Evolutionary conservation across 148 eudicot genomes (phyloP), one percentile per base, ranked within the genome.

Genomic region (Linanthus parryae): DNA sequence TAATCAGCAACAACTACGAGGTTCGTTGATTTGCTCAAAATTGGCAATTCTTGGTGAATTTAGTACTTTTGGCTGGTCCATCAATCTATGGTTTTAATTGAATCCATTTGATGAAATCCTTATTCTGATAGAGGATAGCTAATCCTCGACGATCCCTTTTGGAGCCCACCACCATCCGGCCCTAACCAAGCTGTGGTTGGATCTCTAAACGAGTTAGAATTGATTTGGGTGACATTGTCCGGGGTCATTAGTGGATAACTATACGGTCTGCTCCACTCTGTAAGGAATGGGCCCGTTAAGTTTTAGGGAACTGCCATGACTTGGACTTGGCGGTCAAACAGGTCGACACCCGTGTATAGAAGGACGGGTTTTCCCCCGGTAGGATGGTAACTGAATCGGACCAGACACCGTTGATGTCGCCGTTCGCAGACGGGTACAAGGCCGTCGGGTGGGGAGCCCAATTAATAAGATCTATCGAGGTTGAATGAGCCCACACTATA

Each of bases 401-500:
- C 80, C 80, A 88, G 55, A 82, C 69, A 1, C 94, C 89, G 10
- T 82, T 68, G 51, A 67, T 59, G 53, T 84, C 87, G 10, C 57
- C 58, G 2, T 54, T 52, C 11, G 46, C 36, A 3, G 72, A 35
- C 1, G 84, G 89, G 14, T n/a, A 23, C 37, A 88, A 42, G n/a
- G 86, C 81, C 0, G 42, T 26, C 0, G 58, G 49, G 13, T 62
- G 94, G 3, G 74, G 88, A n/a, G 46, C 52, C 96, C 96, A 88
- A 57, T 88, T 81, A 14, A 88, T 29, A 0, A 81, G 76, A 44
- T 88, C 94, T 0, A n/a, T 43, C 1, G 96, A 88, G 23, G 74
- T 69, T 4, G 96, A 78, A 51, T 88, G 94, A 7, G 69, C 97
- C 94, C 97, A 88, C 5, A 68, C 73, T 2, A 75, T 79, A 44